Base-by-base conservation (phyloP, 164 flowering plant species). In the Taxillus chinensis region DNA sequence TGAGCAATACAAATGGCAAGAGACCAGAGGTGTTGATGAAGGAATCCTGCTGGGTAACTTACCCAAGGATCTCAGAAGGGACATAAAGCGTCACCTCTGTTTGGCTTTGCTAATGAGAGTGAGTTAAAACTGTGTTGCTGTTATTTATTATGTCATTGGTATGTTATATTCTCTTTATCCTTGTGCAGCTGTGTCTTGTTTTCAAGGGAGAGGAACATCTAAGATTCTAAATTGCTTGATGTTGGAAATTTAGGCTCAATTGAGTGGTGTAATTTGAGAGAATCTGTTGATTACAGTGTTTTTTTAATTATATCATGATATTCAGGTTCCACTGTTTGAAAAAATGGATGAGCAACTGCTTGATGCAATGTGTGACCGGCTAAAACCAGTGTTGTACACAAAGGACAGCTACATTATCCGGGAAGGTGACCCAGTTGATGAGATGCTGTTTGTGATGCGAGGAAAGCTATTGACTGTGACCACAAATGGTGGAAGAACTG, bases 371-470 rank as follows among this genome's bases (percentile, higher is more conserved):
- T 91, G 96, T 63, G 93, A 89, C 69, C 83, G 89, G 45, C 86
- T 91, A 27, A 91, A 87, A 72, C 97, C 98, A 5, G 87, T 73
- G 12, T 83, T 93, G 9, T 86, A 81, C 76, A 93, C 95, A 10
- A 80, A 88, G 61, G 77, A 77, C 52, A 90, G 92, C 68, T 85
- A 67, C 78, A 84, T 93, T 15, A 81, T 84, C 53, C 83, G 97
- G 5, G 99, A 93, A 62, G 99, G 97, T 11, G 99, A 93, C 62
- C 97, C 96, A 14, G 97, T 90, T 5, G 89, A 90, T 53, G 95
- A 85, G 68, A 93, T 93, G 99, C 79, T 93, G 13, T 89, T 93
- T 64, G 71, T 93, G 48, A 90, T 90, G 91, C 77, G 96, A 46
- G 99, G 99, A 46, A 86, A 80, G 74, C 85, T 93, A 8, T 64